Conservation (phyloP, 2,329 filamentous ascomycete species). For the Scleromitrula shiraiana region DNA sequence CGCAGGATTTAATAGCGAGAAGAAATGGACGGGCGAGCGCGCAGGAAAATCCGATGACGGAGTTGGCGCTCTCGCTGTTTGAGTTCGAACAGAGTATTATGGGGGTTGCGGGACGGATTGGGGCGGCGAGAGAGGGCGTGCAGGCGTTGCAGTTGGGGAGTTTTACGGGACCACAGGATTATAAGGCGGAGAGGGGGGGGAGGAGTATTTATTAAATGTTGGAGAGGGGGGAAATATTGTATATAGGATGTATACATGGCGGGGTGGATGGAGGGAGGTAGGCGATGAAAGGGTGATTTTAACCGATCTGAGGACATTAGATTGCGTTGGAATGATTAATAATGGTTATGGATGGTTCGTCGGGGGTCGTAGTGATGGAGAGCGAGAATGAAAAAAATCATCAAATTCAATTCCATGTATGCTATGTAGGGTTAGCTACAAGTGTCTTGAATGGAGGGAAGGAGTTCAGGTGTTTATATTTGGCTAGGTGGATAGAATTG, state of each 20-base stretch:
- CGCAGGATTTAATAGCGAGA: conserved; percentile 43
- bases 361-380: too few relatives aligned
- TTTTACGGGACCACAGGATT: conserved; percentile 14
- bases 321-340: too few relatives aligned
- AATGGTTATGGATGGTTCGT: too few relatives aligned
- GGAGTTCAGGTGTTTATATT: too few relatives aligned
- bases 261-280: not conserved
- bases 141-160: conserved; percentile 47
- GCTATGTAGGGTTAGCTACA: too few relatives aligned
- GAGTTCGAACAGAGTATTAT: conserved; percentile 60
- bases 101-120: conserved; percentile 53
- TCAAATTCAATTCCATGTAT: too few relatives aligned
- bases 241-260: not conserved
- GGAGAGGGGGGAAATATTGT: too few relatives aligned
- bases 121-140: conserved; percentile 50
- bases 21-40: conserved; percentile 32
- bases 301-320: too few relatives aligned
- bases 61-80: conserved; percentile 50
- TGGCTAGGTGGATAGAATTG: too few relatives aligned
- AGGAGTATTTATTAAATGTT: conserved; percentile 6
- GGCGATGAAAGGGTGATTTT: not conserved
- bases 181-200: not conserved
- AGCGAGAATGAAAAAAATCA: too few relatives aligned
- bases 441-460: too few relatives aligned
- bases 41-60: conserved; percentile 38